phyloP scores from a whole-genome alignment of 768 basidiomycete species.

The Steccherinum ochraceum region DNA sequence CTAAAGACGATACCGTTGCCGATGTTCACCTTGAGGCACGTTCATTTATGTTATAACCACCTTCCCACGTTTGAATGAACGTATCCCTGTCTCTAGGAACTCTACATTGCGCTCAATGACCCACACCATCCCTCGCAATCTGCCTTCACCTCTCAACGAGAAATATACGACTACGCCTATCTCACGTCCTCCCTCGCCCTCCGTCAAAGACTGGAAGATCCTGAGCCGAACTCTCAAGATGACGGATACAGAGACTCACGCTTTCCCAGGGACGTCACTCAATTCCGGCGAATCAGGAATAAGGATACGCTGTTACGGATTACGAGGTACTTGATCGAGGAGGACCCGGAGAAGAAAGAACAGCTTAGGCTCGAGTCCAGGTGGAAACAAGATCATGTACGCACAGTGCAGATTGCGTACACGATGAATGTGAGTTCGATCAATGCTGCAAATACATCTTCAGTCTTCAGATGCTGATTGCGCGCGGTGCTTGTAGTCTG shows the following conservation, averaged over 20 bases:
- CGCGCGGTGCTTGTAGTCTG: background rate
- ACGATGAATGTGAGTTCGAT: constrained; percentile 35
- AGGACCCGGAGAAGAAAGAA: constrained; percentile 32
- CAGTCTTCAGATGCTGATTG: background rate
- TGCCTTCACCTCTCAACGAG: constrained; percentile 9
- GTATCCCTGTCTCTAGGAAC: constrained; percentile 9
- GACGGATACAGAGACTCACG: constrained; percentile 21
- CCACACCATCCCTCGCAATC: background rate
- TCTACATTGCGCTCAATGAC: constrained; percentile 3
- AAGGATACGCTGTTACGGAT: constrained; percentile 44
- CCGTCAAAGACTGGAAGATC: too few relatives aligned
- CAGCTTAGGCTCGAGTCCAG: constrained; percentile 40
- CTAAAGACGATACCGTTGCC: constrained; percentile 8
- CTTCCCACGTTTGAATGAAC: too few relatives aligned
- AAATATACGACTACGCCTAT: constrained; percentile 23
- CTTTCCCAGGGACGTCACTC: constrained; percentile 25
- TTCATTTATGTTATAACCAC: background rate
- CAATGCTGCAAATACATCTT: too few relatives aligned
- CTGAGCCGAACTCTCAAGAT: constrained; percentile 17
- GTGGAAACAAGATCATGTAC: constrained; percentile 47
- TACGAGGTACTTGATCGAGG: constrained; percentile 36
- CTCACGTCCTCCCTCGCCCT: constrained; percentile 20
- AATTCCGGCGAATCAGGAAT: constrained; percentile 24
- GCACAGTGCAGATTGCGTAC: constrained; percentile 35
- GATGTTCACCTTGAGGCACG: constrained; percentile 11